Conservation (phyloP, 768 basidiomycete species). For the Kwoniella newhampshirensis region DNA sequence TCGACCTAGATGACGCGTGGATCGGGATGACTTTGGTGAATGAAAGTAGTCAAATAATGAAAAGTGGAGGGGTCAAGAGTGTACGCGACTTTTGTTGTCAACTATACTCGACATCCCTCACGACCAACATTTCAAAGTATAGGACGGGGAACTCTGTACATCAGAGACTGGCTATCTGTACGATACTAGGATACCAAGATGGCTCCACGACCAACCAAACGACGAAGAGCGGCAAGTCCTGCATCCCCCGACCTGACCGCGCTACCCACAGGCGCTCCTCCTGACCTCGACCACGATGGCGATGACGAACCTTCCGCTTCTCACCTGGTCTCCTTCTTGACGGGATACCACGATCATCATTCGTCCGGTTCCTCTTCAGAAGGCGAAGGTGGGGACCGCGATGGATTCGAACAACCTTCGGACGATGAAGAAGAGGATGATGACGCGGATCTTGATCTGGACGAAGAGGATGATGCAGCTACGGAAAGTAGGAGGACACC, state of each 20-base stretch:
- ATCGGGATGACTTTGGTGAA: no score
- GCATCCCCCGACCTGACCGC: constrained; percentile 12
- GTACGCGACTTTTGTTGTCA: background rate
- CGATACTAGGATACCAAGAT: constrained; percentile 8
- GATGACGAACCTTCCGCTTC: constrained; percentile 31
- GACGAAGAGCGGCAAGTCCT: constrained; percentile 7
- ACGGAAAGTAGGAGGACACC: constrained; percentile 33
- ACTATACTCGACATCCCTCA: no score
- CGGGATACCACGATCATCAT: constrained; percentile 34
- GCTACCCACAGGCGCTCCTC: no score
- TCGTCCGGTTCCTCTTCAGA: constrained; percentile 13
- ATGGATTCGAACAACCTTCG: constrained; percentile 15
- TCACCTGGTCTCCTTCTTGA: constrained; percentile 45
- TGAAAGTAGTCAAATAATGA: no score
- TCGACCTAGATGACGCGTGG: background rate
- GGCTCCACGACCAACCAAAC: constrained; percentile 23
- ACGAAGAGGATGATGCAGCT: constrained; percentile 32
- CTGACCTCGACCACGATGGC: constrained; percentile 1
- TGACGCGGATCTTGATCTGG: constrained; percentile 24
- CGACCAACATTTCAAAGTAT: no score
- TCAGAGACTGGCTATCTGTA: background rate
- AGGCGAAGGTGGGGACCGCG: constrained; percentile 24
- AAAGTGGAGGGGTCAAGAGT: background rate
- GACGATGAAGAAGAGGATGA: constrained; percentile 19
- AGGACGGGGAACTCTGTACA: no score